Base-by-base conservation (phyloP, 331 rosid genomes). In the Quercus tomentella region DNA sequence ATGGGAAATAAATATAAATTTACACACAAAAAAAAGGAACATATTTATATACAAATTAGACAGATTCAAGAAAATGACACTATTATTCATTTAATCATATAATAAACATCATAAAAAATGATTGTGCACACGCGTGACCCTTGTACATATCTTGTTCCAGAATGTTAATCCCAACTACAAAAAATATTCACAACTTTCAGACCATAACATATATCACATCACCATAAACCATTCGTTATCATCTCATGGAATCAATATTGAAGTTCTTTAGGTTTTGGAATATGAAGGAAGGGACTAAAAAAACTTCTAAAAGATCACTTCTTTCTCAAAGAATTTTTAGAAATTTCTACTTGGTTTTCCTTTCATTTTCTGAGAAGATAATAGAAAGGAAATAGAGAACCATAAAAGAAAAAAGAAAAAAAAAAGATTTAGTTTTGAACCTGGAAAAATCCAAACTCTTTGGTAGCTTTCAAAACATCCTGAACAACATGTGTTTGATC, bases 401-500 rank as follows among this genome's bases (percentile, higher is more conserved):
- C 12, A 21, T 21, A 17, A 35, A 6, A 20, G 0, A 21, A 23
- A 11, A 6, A 26, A 33, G 7, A 14, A 6, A 37, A 16, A 28
- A 28, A 18, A 68, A 6, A 1, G 5, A 8, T 31, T 43, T 54
- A 6, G 8, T 21, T 56, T 9, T 2, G 26, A 41, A 86, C 92
- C 89, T 86, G 89, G 30, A 86, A 88, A 77, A 88, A 84, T 23
- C 92, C 92, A 7, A 70, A 77, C 18, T 88, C 84, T 45, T 84
- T 73, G 28, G 80, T 23, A 56, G 97, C 94, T 74, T 84, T 71
- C 70, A 80, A 30, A 74, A 92, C 87, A 74, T 80, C 67, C 0
- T 77, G 86, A 68, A 87, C 70, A 15, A 79, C 86, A 25, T 18
- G 35, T 1, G 76, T 30, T 77, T 70, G 55, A 49, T 49, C 55